A percentile compares a stretch with the other conserved stretches of the same genome.
These are phyloP conservation scores for Cladobotryum mycophilum DNA, from an alignment of 2,329 filamentous ascomycete species.

Conservation along the genomic window DNA sequence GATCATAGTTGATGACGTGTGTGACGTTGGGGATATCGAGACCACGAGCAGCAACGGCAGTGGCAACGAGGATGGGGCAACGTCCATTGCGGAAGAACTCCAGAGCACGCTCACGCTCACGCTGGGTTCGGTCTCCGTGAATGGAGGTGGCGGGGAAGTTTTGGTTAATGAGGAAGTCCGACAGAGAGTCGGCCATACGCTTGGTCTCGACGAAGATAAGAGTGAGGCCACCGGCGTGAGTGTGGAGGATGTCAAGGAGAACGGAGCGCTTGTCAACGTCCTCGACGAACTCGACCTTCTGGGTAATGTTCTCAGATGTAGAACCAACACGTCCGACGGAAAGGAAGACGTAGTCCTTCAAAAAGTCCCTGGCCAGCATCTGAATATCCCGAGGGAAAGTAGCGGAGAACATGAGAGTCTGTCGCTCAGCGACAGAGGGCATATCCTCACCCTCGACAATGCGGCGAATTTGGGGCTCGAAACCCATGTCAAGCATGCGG, in stretches of 20 bases:
- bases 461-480: slow-evolving; percentile 97
- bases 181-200: slow-evolving; percentile 97
- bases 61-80: slow-evolving; percentile 94
- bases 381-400: slow-evolving; percentile 99
- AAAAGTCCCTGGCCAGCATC: slow-evolving; percentile 96
- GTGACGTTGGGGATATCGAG: slow-evolving; percentile 94
- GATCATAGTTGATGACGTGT: slow-evolving; percentile 98
- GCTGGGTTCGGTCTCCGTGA: slow-evolving; percentile 96
- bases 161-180: slow-evolving; percentile 98
- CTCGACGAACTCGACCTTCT: slow-evolving; percentile 97
- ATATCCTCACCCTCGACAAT: slow-evolving; percentile 99
- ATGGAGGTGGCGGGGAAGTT: slow-evolving; percentile 97
- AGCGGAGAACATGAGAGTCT: slow-evolving; percentile 99
- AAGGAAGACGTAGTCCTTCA: slow-evolving; percentile 98
- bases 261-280: slow-evolving; percentile 97
- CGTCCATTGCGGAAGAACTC: slow-evolving; percentile 96
- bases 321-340: slow-evolving; percentile 98
- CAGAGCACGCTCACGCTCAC: slow-evolving; percentile 94
- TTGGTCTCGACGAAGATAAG: slow-evolving; percentile 99
- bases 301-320: slow-evolving; percentile 99
- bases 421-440: slow-evolving; percentile 74
- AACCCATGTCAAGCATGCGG: slow-evolving; percentile 99
- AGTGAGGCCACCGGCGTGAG: slow-evolving; percentile 80
- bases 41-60: slow-evolving; percentile 86
- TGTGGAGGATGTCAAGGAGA: slow-evolving; percentile 94